These are phyloP conservation scores for Lasiosphaeria ovina DNA, from an alignment of 495 filamentous ascomycete genomes.

Conservation along the genomic window DNA sequence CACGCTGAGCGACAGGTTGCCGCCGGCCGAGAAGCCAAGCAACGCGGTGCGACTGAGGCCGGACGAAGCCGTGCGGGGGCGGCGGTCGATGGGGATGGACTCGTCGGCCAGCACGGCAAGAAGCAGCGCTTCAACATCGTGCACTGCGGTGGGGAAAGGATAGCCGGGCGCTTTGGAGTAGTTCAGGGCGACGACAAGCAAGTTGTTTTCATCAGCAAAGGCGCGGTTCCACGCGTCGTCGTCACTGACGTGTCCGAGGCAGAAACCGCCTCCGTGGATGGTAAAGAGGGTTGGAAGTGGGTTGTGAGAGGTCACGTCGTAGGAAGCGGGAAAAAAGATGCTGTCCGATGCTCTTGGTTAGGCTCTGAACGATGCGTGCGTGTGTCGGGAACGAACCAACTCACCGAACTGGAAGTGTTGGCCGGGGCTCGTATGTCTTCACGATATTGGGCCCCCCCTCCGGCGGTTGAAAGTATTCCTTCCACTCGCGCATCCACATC, in stretches of 20 bases:
- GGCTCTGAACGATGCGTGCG: background rate
- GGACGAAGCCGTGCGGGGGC: no score
- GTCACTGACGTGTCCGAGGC: conserved; percentile 27
- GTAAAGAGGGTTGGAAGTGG: conserved; percentile 31
- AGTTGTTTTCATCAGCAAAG: conserved; percentile 30
- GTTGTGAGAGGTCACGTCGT: conserved; percentile 30
- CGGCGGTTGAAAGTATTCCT: conserved; percentile 27
- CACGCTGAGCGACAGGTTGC: conserved; percentile 28
- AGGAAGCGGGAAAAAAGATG: conserved; percentile 35
- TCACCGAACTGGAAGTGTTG: conserved; percentile 35
- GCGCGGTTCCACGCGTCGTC: conserved; percentile 37
- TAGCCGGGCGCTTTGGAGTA: conserved; percentile 34
- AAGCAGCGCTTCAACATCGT: conserved; percentile 34
- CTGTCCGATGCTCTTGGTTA: conserved; percentile 11
- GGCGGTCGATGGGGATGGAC: conserved; percentile 33
- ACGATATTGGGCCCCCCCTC: conserved; percentile 22
- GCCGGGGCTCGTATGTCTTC: conserved; percentile 35
- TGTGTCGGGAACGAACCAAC: conserved; percentile 1
- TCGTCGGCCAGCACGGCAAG: conserved; percentile 30
- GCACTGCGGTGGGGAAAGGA: conserved; percentile 33
- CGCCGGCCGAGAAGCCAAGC: conserved; percentile 35
- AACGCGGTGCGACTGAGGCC: conserved; percentile 21
- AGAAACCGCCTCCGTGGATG: conserved; percentile 40
- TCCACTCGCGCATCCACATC: conserved; percentile 23
- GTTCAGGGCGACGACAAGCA: conserved; percentile 34